Evolutionary conservation across 176 grass and related monocot genomes (phyloP).

Genomic region (Musa troglodytarum): DNA sequence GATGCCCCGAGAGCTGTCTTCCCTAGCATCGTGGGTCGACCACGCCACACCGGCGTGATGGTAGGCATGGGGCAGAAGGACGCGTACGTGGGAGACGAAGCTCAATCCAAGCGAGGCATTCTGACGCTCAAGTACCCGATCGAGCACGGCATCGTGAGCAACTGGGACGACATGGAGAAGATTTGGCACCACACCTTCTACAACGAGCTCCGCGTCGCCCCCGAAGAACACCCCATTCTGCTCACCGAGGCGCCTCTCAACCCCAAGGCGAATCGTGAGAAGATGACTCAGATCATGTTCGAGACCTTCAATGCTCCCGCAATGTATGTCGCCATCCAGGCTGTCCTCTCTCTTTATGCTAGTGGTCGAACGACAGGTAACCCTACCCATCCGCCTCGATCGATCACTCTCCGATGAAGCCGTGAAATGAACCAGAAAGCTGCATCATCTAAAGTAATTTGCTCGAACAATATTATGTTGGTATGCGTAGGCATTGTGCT

Average conservation of each 20-base stretch:
- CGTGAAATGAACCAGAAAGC: too few relatives aligned
- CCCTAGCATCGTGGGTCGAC: conserved; percentile 57
- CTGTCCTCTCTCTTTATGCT: conserved; percentile 59
- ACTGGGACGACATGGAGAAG: conserved; percentile 82
- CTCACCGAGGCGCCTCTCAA: conserved; percentile 64
- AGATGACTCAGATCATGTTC: conserved; percentile 80
- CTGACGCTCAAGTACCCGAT: conserved; percentile 69
- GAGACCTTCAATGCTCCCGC: conserved; percentile 72
- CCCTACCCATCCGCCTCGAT: too few relatives aligned
- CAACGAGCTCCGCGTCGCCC: conserved; percentile 64
- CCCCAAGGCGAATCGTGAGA: conserved; percentile 69
- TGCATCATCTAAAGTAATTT: too few relatives aligned
- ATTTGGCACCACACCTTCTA: conserved; percentile 82
- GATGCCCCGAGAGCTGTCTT: conserved; percentile 62
- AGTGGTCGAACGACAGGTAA: conserved; percentile 63
- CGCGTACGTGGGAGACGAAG: conserved; percentile 60
- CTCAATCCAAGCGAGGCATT: conserved; percentile 67
- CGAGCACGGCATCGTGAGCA: conserved; percentile 61
- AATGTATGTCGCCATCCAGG: conserved; percentile 77
- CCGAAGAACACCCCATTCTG: conserved; percentile 57
- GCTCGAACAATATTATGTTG: too few relatives aligned
- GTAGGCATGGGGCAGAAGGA: conserved; percentile 75
- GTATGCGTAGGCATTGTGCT: too few relatives aligned
- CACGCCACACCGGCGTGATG: conserved; percentile 64
- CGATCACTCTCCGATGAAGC: too few relatives aligned